A percentile compares a stretch with the other conserved stretches of the same genome.
Evolutionary conservation across 208 protist genomes (phyloP).

Genomic region (Acanthamoeba lenticulata): DNA sequence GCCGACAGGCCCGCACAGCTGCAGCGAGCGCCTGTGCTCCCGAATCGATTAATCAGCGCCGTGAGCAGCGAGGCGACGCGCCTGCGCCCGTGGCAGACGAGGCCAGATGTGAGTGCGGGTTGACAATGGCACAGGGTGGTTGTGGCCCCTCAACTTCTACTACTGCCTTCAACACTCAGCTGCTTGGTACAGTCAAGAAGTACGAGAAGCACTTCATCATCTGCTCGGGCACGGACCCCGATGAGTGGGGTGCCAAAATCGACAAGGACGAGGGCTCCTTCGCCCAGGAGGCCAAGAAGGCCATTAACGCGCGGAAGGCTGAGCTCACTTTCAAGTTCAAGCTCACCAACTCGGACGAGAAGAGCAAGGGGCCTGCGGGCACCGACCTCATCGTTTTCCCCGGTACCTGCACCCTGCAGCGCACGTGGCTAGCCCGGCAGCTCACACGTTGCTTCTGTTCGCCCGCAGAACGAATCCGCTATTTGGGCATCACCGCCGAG

Average conservation of each 20-base stretch:
- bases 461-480: not conserved
- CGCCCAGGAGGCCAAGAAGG: not conserved
- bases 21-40: too few relatives aligned
- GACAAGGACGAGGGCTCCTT: not conserved
- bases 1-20: not conserved
- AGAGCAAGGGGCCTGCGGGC: not conserved
- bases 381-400: not conserved
- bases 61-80: not conserved
- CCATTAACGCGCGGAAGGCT: not conserved
- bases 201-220: conserved; percentile 32
- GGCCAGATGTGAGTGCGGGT: not conserved
- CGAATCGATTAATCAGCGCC: not conserved
- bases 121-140: not conserved
- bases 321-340: conserved; percentile 27
- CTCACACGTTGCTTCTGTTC: not conserved
- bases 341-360: conserved; percentile 3
- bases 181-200: not conserved
- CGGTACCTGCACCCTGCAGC: not conserved
- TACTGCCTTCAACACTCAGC: not conserved
- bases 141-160: not conserved
- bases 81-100: not conserved
- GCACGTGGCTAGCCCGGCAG: not conserved
- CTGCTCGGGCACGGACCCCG: not conserved
- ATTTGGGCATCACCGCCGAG: not conserved
- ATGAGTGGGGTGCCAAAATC: conserved; percentile 14